Conservation (phyloP, 176 grass and related monocot species). For the Zea luxurians region DNA sequence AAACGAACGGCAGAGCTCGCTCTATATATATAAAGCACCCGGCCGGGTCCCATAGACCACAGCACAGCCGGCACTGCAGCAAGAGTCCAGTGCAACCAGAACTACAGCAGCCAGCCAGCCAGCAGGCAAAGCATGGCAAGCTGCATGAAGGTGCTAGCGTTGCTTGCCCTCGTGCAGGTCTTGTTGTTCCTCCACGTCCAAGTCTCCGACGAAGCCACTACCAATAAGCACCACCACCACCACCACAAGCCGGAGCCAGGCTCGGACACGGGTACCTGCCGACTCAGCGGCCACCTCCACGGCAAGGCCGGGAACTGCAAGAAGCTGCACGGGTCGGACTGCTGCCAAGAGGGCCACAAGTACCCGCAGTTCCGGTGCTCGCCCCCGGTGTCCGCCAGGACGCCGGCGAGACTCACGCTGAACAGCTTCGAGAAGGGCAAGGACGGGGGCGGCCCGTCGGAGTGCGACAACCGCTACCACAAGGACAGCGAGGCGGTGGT, state of each 20-base stretch:
- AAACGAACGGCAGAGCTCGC: too few relatives aligned
- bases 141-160: slow-evolving; percentile 13
- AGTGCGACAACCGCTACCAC: slow-evolving; percentile 49
- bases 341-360: slow-evolving; percentile 37
- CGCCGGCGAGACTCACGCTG: slow-evolving; percentile 50
- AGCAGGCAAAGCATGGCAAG: slow-evolving; percentile 12
- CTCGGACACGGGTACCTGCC: slow-evolving; percentile 18
- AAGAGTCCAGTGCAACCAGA: background rate
- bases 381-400: slow-evolving; percentile 42
- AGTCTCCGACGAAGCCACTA: slow-evolving; percentile 8
- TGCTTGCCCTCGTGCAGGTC: slow-evolving; percentile 40
- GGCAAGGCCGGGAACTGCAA: slow-evolving; percentile 55
- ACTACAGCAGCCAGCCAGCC: background rate
- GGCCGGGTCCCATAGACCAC: background rate
- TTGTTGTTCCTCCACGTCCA: slow-evolving; percentile 34
- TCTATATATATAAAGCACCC: too few relatives aligned
- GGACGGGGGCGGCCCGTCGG: slow-evolving; percentile 42
- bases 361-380: slow-evolving; percentile 65
- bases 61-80: background rate
- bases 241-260: background rate
- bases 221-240: background rate
- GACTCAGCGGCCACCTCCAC: slow-evolving; percentile 42
- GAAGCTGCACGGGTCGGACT: slow-evolving; percentile 34
- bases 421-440: slow-evolving; percentile 54
- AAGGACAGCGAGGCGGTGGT: slow-evolving; percentile 44